Percentiles rank a stretch among this genome's conserved stretches.
These are phyloP conservation scores for Pseudoscleropodium purum DNA, from an alignment of 225 moss, liverwort and hornwort genomes.

Conservation along the genomic window DNA sequence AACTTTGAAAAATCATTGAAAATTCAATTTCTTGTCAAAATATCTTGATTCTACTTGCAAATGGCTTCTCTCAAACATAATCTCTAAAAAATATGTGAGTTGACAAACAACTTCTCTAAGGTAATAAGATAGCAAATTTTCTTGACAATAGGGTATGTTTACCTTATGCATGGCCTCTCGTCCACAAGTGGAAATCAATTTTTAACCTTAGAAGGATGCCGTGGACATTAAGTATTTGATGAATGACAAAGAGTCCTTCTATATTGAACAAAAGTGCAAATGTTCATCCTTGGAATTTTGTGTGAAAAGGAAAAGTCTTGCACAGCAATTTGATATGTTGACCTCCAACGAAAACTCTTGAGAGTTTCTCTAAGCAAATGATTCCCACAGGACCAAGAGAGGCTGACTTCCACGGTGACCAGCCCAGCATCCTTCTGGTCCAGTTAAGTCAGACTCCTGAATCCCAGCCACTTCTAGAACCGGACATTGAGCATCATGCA, in stretches of 20 bases:
- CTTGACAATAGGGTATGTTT: background rate
- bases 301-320: background rate
- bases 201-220: accelerated
- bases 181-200: no score
- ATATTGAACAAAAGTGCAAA: no score
- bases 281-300: background rate
- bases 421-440: background rate
- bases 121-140: background rate
- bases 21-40: background rate
- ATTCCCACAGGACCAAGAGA: background rate
- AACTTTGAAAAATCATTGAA: background rate
- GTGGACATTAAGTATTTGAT: accelerated
- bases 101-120: background rate
- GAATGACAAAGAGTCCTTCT: background rate
- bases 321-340: background rate
- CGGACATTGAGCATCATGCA: background rate
- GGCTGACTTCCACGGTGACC: background rate
- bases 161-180: accelerated
- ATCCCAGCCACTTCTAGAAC: background rate
- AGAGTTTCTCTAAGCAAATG: background rate
- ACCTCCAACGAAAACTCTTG: background rate
- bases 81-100: accelerated
- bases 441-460: background rate
- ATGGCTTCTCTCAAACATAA: background rate
- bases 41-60: background rate